Evolutionary conservation across 2,329 filamentous ascomycete genomes (phyloP).

Genomic region (Phialophora verrucosa): DNA sequence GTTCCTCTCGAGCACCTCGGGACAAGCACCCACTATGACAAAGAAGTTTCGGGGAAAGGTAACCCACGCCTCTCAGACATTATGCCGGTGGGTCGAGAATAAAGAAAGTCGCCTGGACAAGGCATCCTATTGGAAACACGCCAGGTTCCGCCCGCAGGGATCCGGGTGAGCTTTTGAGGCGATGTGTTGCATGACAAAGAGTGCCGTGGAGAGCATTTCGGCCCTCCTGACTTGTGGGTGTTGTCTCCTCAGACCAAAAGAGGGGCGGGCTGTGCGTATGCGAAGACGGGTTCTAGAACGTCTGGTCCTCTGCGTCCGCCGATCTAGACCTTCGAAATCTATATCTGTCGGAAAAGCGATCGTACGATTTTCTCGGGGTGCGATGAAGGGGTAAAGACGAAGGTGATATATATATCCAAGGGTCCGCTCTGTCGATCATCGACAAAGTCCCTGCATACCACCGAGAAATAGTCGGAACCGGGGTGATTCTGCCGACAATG

Average conservation of each 20-base stretch:
- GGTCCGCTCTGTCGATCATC: constrained; percentile 3
- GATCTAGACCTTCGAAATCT: background rate
- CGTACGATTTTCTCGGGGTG: background rate
- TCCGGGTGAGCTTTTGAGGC: background rate
- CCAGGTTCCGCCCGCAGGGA: background rate
- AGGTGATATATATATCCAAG: background rate
- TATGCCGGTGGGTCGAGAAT: background rate
- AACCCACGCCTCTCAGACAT: background rate
- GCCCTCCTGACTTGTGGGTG: background rate
- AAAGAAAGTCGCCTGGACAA: background rate
- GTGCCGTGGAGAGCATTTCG: background rate
- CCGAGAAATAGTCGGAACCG: background rate
- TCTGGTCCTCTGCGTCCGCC: background rate
- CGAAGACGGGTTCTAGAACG: background rate
- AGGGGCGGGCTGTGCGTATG: background rate
- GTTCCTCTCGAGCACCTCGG: background rate
- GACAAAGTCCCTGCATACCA: constrained; percentile 1
- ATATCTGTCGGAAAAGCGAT: background rate
- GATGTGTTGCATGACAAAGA: background rate
- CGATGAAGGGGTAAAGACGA: background rate
- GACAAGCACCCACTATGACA: background rate
- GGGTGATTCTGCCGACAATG: constrained; percentile 3
- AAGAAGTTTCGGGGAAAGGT: background rate
- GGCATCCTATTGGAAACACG: background rate
- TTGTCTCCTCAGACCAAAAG: background rate